Percentiles rank a stretch among this genome's conserved stretches.
phyloP scores from a whole-genome alignment of 2,329 filamentous ascomycete genomes.

The Penicillium sp. region DNA sequence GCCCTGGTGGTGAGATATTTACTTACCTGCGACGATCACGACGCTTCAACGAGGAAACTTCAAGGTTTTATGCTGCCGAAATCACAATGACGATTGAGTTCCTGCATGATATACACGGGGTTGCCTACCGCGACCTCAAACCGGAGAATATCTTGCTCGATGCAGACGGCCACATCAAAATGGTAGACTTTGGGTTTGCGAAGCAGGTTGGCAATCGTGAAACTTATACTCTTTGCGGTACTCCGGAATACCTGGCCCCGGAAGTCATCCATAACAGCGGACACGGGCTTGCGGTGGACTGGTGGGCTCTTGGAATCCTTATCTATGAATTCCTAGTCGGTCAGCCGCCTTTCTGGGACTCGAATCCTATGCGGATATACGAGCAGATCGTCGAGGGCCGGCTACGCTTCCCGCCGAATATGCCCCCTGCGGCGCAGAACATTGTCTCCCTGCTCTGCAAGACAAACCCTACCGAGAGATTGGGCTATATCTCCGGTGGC shows the following conservation, averaged over 20 bases:
- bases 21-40: constrained; percentile 61
- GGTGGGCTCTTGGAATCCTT: constrained; percentile 67
- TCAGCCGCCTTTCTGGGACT: constrained; percentile 67
- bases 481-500: constrained; percentile 62
- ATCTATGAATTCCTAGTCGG: constrained; percentile 67
- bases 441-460: constrained; percentile 62
- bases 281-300: constrained; percentile 64
- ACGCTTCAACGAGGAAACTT: constrained; percentile 61
- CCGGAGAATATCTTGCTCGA: constrained; percentile 67
- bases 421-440: constrained; percentile 58
- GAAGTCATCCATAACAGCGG: constrained; percentile 66
- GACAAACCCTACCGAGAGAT: constrained; percentile 60
- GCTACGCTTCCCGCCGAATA: constrained; percentile 59
- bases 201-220: constrained; percentile 59
- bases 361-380: constrained; percentile 67
- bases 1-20: constrained; percentile 65
- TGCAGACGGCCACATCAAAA: constrained; percentile 62
- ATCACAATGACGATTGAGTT: constrained; percentile 65
- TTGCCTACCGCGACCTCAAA: constrained; percentile 65
- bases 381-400: constrained; percentile 65
- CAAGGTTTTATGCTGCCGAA: constrained; percentile 65
- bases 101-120: constrained; percentile 61
- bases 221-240: constrained; percentile 66
- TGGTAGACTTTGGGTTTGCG: constrained; percentile 67
- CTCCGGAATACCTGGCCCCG: constrained; percentile 65